A percentile compares a stretch with the other conserved stretches of the same genome.
Conservation (phyloP, 2,329 filamentous ascomycete genomes). For the Phialocephala subalpina region DNA sequence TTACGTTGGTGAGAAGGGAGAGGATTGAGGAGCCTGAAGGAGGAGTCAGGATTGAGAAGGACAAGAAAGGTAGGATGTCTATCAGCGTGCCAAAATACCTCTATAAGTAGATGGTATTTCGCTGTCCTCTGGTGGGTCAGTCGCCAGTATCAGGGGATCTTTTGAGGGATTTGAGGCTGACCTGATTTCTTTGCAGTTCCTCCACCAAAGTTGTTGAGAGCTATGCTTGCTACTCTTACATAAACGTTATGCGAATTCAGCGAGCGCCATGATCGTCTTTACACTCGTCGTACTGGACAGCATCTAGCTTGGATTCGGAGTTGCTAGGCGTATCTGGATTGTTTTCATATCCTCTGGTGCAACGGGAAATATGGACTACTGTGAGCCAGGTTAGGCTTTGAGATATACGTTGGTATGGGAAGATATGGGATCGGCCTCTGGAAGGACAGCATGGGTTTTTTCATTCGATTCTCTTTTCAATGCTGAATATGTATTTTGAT, state of each 20-base stretch:
- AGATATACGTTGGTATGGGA: background rate
- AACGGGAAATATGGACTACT: background rate
- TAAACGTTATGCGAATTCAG: slow-evolving; percentile 44
- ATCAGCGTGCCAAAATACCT: slow-evolving; percentile 74
- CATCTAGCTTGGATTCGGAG: slow-evolving; percentile 1
- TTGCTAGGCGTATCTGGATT: background rate
- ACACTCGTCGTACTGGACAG: background rate
- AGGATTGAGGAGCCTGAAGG: slow-evolving; percentile 63
- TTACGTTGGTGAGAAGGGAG: slow-evolving; percentile 60
- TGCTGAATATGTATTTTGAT: slow-evolving; percentile 2
- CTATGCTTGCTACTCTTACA: slow-evolving; percentile 76
- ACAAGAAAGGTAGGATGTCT: slow-evolving; percentile 95
- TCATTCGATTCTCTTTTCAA: background rate
- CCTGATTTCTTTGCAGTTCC: slow-evolving; percentile 58
- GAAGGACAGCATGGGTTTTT: background rate
- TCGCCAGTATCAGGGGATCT: slow-evolving; percentile 26
- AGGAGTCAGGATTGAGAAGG: slow-evolving; percentile 79
- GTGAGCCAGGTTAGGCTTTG: background rate
- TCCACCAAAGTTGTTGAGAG: slow-evolving; percentile 68
- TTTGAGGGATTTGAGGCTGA: slow-evolving; percentile 32
- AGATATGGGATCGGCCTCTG: slow-evolving; percentile 2
- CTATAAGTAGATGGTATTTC: slow-evolving; percentile 55
- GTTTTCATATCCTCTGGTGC: background rate
- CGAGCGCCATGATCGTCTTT: background rate
- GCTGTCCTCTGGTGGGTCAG: slow-evolving; percentile 39